Evolutionary conservation across 306 rosid genomes (phyloP).

Genomic region (Sophora flavescens): DNA sequence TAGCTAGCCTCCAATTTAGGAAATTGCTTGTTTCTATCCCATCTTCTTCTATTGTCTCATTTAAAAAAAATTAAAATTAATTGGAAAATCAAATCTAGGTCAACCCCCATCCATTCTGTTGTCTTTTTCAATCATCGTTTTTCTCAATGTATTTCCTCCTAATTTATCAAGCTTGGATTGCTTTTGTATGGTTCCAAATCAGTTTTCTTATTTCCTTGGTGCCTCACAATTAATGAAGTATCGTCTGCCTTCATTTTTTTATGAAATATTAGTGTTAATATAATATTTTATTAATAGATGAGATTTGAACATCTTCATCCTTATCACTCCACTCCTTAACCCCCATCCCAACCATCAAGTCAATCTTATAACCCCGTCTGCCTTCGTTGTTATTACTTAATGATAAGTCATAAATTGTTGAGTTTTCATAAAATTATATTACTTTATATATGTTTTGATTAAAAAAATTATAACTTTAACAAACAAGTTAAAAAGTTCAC

Average conservation of each 20-base stretch:
- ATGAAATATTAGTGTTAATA: no score
- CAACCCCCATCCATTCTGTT: conserved; percentile 58
- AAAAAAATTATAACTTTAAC: background rate
- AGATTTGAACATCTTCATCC: no score
- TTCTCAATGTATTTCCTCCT: conserved; percentile 6
- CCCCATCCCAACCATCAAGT: no score
- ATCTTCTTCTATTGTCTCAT: conserved; percentile 43
- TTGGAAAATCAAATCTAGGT: conserved; percentile 49
- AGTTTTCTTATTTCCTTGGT: background rate
- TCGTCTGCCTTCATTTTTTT: background rate
- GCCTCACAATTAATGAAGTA: conserved; percentile 13
- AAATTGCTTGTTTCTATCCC: conserved; percentile 47
- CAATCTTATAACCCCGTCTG: no score
- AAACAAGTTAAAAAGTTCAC: background rate
- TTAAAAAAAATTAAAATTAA: background rate
- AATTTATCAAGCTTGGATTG: conserved; percentile 11
- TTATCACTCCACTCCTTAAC: no score
- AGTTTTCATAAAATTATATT: no score
- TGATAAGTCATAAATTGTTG: no score
- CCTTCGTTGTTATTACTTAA: no score
- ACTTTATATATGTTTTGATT: background rate
- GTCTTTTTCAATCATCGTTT: conserved; percentile 47
- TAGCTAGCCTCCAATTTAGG: conserved; percentile 52
- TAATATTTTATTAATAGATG: no score
- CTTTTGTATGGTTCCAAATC: conserved; percentile 11